Evolutionary conservation across 2,329 filamentous ascomycete species (phyloP).

Genomic region (Cercospora zeina): DNA sequence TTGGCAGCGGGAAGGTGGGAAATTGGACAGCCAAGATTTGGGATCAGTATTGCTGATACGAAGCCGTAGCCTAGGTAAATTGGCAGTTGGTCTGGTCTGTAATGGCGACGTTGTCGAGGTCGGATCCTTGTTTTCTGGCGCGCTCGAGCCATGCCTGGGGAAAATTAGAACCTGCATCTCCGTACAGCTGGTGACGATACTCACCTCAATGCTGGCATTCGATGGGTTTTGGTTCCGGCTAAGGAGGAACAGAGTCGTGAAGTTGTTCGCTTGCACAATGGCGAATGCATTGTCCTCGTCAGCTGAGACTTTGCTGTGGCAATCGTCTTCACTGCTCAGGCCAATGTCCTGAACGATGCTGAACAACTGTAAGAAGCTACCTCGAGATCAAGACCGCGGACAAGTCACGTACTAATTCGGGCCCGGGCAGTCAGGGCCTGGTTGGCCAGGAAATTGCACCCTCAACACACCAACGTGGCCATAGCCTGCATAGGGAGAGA

Average conservation of each 20-base stretch:
- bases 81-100: conserved; percentile 26
- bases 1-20: conserved; percentile 49
- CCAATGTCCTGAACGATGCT: conserved; percentile 21
- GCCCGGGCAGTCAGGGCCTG: conserved; percentile 27
- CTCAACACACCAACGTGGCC: conserved; percentile 26
- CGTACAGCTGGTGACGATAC: neutral
- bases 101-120: conserved; percentile 24
- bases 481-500: conserved; percentile 23
- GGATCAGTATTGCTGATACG: conserved; percentile 48
- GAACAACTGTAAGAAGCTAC: neutral
- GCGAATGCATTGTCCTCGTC: conserved; percentile 26
- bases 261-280: conserved; percentile 30
- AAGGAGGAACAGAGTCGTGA: conserved; percentile 30
- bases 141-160: conserved; percentile 25
- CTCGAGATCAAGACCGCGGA: neutral
- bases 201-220: conserved; percentile 27
- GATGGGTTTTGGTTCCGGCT: conserved; percentile 28
- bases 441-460: conserved; percentile 28
- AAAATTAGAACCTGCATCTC: neutral
- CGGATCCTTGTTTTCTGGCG: conserved; percentile 24
- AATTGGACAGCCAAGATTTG: conserved; percentile 52
- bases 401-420: conserved; percentile 25
- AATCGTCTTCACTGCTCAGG: conserved; percentile 6
- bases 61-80: conserved; percentile 18
- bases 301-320: conserved; percentile 4